These are phyloP conservation scores for Solanum hybrid DNA, from an alignment of 305 asterid genomes.

Conservation along the genomic window DNA sequence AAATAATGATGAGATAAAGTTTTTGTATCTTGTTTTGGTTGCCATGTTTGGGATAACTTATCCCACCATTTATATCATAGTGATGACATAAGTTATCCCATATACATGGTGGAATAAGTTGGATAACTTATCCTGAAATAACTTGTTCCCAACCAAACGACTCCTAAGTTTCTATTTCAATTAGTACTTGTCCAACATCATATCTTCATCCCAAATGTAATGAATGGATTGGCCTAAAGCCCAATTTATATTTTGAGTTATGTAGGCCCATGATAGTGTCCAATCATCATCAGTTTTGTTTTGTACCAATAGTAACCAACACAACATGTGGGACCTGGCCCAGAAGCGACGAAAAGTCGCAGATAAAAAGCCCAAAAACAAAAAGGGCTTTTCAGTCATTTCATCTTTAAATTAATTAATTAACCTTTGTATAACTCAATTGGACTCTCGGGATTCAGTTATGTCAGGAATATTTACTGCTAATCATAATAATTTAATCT, in stretches of 20 bases:
- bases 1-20: too few species aligned
- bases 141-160: too few species aligned
- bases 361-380: background rate
- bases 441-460: background rate
- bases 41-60: too few species aligned
- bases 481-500: background rate
- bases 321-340: constrained; percentile 8
- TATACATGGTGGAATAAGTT: too few species aligned
- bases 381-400: constrained; percentile 8
- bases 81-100: too few species aligned
- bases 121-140: too few species aligned
- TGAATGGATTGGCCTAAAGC: background rate
- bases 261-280: background rate
- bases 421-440: background rate
- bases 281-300: background rate
- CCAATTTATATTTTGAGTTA: background rate
- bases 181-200: background rate
- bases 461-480: background rate
- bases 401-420: background rate
- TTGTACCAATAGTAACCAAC: background rate
- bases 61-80: too few species aligned
- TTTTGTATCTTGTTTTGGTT: too few species aligned
- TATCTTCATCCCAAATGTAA: background rate
- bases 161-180: background rate
- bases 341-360: background rate